phyloP scores from a whole-genome alignment of 2,329 filamentous ascomycete genomes.

The Penicillium brevicompactum region DNA sequence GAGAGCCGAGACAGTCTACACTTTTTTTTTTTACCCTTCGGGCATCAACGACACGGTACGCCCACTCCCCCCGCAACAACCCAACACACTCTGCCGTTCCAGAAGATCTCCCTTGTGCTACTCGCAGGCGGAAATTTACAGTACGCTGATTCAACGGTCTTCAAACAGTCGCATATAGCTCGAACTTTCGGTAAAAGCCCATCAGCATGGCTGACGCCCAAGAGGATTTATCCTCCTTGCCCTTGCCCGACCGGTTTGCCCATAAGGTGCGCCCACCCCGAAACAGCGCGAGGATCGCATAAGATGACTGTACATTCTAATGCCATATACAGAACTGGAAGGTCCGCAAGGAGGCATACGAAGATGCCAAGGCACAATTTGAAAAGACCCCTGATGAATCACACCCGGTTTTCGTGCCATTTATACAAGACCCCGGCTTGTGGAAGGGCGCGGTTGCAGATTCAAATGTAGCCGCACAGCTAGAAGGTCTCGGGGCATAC shows the following conservation, averaged over 20 bases:
- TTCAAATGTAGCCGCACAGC: conserved; percentile 94
- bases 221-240: conserved; percentile 47
- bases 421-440: conserved; percentile 77
- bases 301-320: conserved; percentile 23
- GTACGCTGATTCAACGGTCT: background rate
- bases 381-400: conserved; percentile 80
- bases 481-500: conserved; percentile 84
- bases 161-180: background rate
- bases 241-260: conserved; percentile 45
- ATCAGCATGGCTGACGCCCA: conserved; percentile 45
- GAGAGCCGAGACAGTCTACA: conserved; percentile 12
- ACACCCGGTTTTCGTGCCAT: conserved; percentile 83
- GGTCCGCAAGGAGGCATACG: conserved; percentile 91
- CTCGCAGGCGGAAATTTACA: background rate
- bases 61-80: conserved; percentile 1
- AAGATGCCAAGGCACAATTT: conserved; percentile 87
- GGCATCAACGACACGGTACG: conserved; percentile 24
- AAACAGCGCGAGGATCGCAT: background rate
- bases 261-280: conserved; percentile 40
- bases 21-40: conserved; percentile 22
- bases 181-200: conserved; percentile 5
- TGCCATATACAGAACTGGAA: conserved; percentile 74
- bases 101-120: background rate
- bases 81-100: background rate
- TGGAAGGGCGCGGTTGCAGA: conserved; percentile 94